phyloP scores from a whole-genome alignment of 1,284 basidiomycete species.

The Moesziomyces globuligerus region DNA sequence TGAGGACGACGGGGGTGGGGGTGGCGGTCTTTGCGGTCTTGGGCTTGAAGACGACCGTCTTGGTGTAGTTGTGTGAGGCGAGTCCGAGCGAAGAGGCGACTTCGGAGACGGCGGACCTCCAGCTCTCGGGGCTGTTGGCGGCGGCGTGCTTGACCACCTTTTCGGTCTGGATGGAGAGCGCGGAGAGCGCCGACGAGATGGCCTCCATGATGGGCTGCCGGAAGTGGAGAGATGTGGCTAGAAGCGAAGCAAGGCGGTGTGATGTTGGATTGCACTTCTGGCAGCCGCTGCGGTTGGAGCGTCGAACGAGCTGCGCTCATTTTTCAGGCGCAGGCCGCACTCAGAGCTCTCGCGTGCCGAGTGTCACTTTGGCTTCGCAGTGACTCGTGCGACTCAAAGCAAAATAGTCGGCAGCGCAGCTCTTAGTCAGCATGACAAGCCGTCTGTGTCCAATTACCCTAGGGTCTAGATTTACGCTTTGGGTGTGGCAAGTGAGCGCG shows the following conservation, averaged over 20 bases:
- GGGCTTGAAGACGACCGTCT: constrained; percentile 87
- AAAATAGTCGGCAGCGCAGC: too few species aligned
- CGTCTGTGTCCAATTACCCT: background rate
- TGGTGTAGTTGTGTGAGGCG: constrained; percentile 65
- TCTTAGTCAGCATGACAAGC: constrained; percentile 33
- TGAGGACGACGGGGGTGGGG: constrained; percentile 84
- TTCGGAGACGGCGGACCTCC: constrained; percentile 48
- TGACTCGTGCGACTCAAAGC: background rate
- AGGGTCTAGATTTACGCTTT: background rate
- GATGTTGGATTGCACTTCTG: background rate
- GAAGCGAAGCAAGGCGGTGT: background rate
- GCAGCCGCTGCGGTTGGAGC: background rate
- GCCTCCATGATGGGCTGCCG: constrained; percentile 34
- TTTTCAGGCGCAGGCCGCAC: too few species aligned
- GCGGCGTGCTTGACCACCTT: constrained; percentile 56
- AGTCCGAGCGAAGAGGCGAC: constrained; percentile 40
- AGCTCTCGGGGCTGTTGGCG: constrained; percentile 51
- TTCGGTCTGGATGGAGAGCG: constrained; percentile 51
- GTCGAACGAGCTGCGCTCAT: background rate
- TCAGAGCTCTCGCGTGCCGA: constrained; percentile 27
- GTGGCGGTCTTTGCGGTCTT: constrained; percentile 88
- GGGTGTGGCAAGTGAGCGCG: background rate
- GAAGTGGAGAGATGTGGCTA: background rate
- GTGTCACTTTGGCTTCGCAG: constrained; percentile 29
- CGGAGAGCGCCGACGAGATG: constrained; percentile 48